These are phyloP conservation scores for Dictyostelium firmibasis DNA, from an alignment of 78 protist genomes.

Conservation along the genomic window DNA sequence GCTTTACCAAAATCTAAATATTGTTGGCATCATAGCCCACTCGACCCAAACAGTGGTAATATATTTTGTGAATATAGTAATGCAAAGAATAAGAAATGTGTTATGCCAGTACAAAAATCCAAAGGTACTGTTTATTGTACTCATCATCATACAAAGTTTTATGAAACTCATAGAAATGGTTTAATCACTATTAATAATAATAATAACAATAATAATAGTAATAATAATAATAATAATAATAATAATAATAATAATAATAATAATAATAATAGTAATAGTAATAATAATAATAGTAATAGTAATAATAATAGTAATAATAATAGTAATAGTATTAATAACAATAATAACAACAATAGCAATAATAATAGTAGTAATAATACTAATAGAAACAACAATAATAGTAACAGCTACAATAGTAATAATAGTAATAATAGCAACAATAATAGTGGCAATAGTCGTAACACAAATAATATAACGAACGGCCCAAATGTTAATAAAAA, in stretches of 20 bases:
- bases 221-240: background rate
- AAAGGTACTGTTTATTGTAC: background rate
- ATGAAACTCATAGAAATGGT: background rate
- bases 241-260: background rate
- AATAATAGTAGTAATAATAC: background rate
- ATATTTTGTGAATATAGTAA: slow-evolving; percentile 2
- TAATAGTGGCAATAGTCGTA: background rate
- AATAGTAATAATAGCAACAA: background rate
- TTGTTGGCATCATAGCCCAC: slow-evolving; percentile 78
- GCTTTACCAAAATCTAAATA: slow-evolving; percentile 32
- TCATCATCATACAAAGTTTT: background rate
- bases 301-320: background rate
- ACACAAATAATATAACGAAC: background rate
- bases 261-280: background rate
- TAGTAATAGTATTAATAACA: background rate
- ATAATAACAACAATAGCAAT: background rate
- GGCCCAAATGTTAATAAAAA: background rate
- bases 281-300: background rate
- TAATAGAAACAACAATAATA: background rate
- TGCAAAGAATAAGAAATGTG: slow-evolving; percentile 19
- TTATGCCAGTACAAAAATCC: slow-evolving; percentile 27
- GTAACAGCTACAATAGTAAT: no score
- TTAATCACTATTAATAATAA: background rate
- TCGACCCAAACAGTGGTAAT: slow-evolving; percentile 59
- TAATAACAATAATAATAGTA: background rate